These are phyloP conservation scores for Globisporangium paroecandrum DNA, from an alignment of 352 stramenopile species.

Conservation along the genomic window DNA sequence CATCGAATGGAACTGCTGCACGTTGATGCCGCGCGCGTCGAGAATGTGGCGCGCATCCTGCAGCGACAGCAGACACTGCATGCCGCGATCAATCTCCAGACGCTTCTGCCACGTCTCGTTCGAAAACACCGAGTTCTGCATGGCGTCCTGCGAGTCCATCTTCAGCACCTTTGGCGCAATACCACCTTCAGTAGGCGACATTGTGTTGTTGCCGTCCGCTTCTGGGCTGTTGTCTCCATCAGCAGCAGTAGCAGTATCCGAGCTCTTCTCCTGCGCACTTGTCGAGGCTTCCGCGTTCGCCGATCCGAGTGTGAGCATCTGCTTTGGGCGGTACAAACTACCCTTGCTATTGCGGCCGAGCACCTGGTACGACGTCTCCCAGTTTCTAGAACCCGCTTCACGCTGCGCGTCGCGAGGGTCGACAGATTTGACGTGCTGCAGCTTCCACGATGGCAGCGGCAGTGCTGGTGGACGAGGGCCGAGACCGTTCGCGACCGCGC, in stretches of 20 bases:
- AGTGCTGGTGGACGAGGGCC: slow-evolving; percentile 29
- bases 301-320: slow-evolving; percentile 48
- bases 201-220: neutral
- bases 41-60: slow-evolving; percentile 81
- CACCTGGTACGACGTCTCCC: slow-evolving; percentile 70
- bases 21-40: slow-evolving; percentile 78
- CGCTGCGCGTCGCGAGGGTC: slow-evolving; percentile 56
- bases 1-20: slow-evolving; percentile 85
- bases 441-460: slow-evolving; percentile 77
- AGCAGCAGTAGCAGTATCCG: slow-evolving; percentile 13
- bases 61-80: slow-evolving; percentile 74
- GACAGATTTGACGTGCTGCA: slow-evolving; percentile 80
- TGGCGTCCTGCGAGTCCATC: slow-evolving; percentile 38
- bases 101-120: slow-evolving; percentile 72
- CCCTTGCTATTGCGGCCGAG: slow-evolving; percentile 76
- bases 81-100: slow-evolving; percentile 67
- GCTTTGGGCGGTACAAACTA: slow-evolving; percentile 75
- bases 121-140: slow-evolving; percentile 59
- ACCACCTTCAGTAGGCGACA: neutral
- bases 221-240: slow-evolving; percentile 8
- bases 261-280: slow-evolving; percentile 11
- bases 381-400: slow-evolving; percentile 65
- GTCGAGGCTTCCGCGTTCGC: slow-evolving; percentile 12
- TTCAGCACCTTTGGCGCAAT: slow-evolving; percentile 45
- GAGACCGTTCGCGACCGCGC: slow-evolving; percentile 20